Percentiles rank a stretch among this genome's conserved stretches.
Evolutionary conservation across 768 basidiomycete species (phyloP).

Genomic region (Boletus fagicola): DNA sequence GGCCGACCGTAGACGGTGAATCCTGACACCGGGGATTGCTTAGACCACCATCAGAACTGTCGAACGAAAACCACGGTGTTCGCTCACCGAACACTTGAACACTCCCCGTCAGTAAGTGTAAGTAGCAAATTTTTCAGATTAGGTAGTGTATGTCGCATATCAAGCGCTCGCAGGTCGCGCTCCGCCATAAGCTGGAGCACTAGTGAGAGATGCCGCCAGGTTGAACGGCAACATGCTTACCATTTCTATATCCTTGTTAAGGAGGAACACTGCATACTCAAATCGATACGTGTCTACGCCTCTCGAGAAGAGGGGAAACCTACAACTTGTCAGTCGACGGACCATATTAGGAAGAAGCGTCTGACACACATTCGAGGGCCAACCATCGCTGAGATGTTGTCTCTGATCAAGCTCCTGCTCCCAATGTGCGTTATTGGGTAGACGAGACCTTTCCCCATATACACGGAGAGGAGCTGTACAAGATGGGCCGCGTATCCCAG

Average conservation of each 20-base stretch:
- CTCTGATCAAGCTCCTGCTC: slow-evolving; percentile 86
- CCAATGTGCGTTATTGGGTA: slow-evolving; percentile 92
- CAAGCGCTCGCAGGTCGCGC: slow-evolving; percentile 82
- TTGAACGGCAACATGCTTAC: slow-evolving; percentile 38
- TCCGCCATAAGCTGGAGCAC: slow-evolving; percentile 79
- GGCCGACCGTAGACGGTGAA: slow-evolving; percentile 21
- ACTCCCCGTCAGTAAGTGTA: slow-evolving; percentile 74
- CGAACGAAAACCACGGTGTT: not conserved
- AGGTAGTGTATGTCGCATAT: slow-evolving; percentile 93
- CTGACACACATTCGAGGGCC: slow-evolving; percentile 84
- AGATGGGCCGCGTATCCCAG: slow-evolving; percentile 89
- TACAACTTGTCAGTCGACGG: slow-evolving; percentile 33
- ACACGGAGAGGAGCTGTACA: slow-evolving; percentile 75
- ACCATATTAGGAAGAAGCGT: slow-evolving; percentile 3
- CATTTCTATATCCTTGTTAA: slow-evolving; percentile 98
- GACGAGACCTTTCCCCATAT: slow-evolving; percentile 70
- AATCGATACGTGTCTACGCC: slow-evolving; percentile 97
- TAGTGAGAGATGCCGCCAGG: slow-evolving; percentile 4
- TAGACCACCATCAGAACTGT: slow-evolving; percentile 12
- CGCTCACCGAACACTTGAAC: slow-evolving; percentile 46
- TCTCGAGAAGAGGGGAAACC: slow-evolving; percentile 93
- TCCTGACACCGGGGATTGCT: slow-evolving; percentile 23
- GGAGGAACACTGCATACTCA: slow-evolving; percentile 93
- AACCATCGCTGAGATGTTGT: slow-evolving; percentile 92
- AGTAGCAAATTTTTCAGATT: slow-evolving; percentile 94